Conservation (phyloP, 345 rosid genomes). For the Linum lewisii region DNA sequence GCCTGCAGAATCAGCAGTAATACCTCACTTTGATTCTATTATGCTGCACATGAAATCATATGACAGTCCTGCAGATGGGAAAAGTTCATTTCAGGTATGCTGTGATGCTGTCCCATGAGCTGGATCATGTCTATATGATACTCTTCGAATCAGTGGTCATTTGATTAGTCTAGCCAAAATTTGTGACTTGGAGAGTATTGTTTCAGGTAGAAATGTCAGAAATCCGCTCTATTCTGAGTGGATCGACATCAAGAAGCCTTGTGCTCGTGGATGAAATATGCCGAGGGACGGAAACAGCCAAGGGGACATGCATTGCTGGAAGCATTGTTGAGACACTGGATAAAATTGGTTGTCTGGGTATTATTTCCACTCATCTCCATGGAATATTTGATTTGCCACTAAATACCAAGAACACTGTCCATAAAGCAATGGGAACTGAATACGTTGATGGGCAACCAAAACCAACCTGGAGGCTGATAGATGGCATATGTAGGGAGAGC, state of each 20-base stretch:
- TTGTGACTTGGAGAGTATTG: neutral
- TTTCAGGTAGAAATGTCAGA: constrained; percentile 95
- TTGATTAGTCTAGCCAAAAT: too few species aligned
- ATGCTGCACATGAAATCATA: constrained; percentile 99
- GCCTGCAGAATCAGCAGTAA: constrained; percentile 76
- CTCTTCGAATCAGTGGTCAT: too few species aligned
- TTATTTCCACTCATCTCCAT: constrained; percentile 92
- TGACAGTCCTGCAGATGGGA: constrained; percentile 94
- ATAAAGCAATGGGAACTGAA: constrained; percentile 85
- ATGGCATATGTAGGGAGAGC: constrained; percentile 90
- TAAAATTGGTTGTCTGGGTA: constrained; percentile 75
- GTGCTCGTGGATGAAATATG: constrained; percentile 94
- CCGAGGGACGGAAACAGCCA: constrained; percentile 93
- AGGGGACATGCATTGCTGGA: constrained; percentile 96
- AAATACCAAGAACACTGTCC: constrained; percentile 35
- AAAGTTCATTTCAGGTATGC: constrained; percentile 92
- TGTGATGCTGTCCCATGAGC: neutral
- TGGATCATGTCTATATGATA: too few species aligned
- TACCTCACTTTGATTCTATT: constrained; percentile 82
- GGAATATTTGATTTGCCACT: constrained; percentile 74
- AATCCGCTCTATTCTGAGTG: constrained; percentile 60
- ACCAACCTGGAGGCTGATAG: constrained; percentile 85
- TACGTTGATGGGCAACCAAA: constrained; percentile 56
- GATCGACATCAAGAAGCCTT: constrained; percentile 75
- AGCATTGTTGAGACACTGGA: constrained; percentile 78